Evolutionary conservation across 768 basidiomycete genomes (phyloP).

Genomic region (Jaapia argillacea): DNA sequence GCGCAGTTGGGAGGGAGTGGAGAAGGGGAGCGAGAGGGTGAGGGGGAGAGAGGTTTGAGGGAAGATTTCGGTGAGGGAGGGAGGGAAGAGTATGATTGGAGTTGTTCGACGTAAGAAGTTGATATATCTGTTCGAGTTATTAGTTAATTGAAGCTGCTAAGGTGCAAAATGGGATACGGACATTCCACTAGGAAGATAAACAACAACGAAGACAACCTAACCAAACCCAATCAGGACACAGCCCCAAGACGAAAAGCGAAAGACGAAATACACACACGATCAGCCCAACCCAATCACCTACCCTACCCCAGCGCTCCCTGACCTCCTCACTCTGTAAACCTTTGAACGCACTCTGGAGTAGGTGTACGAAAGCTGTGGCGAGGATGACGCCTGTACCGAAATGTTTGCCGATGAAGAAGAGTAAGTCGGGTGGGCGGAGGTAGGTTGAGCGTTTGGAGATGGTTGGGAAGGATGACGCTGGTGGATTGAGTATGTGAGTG

Average conservation of each 20-base stretch:
- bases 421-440: slow-evolving; percentile 51
- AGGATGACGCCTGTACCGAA: slow-evolving; percentile 83
- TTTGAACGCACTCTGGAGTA: slow-evolving; percentile 69
- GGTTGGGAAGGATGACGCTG: slow-evolving; percentile 67
- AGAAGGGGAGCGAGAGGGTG: slow-evolving; percentile 8
- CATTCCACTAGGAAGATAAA: slow-evolving; percentile 77
- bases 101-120: slow-evolving; percentile 62
- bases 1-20: slow-evolving; percentile 3
- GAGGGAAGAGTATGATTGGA: slow-evolving; percentile 50
- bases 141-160: slow-evolving; percentile 2
- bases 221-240: slow-evolving; percentile 2
- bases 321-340: slow-evolving; percentile 31
- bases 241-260: neutral
- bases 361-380: slow-evolving; percentile 75
- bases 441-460: slow-evolving; percentile 43
- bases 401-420: slow-evolving; percentile 83
- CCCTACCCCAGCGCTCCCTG: too few species aligned
- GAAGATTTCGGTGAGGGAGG: slow-evolving; percentile 15
- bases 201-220: slow-evolving; percentile 53
- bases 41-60: too few species aligned
- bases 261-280: slow-evolving; percentile 59
- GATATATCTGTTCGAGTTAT: slow-evolving; percentile 45
- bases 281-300: slow-evolving; percentile 54
- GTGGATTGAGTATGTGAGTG: neutral
- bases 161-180: slow-evolving; percentile 22